Evolutionary conservation across 2,329 filamentous ascomycete species (phyloP).

Genomic region (Cercospora zeina): DNA sequence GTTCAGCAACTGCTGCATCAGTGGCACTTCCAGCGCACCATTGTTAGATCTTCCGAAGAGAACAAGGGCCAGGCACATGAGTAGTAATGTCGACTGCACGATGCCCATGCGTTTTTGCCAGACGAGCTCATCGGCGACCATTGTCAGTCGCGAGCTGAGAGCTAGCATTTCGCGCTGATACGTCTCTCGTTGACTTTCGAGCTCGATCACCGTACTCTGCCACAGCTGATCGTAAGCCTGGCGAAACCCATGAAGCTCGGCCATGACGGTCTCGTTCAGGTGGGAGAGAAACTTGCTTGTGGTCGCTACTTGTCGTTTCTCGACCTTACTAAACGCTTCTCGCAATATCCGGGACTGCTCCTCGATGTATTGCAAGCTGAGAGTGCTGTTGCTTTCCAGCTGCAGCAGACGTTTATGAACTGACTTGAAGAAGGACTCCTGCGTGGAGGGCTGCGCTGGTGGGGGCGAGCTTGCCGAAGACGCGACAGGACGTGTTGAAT

Average conservation of each 20-base stretch:
- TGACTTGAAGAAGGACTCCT: slow-evolving; percentile 97
- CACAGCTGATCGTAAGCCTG: slow-evolving; percentile 93
- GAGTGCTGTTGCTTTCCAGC: slow-evolving; percentile 86
- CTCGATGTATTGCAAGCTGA: slow-evolving; percentile 94
- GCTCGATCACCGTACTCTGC: slow-evolving; percentile 90
- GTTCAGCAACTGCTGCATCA: slow-evolving; percentile 49
- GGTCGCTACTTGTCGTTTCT: slow-evolving; percentile 83
- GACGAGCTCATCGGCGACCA: slow-evolving; percentile 88
- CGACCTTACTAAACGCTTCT: slow-evolving; percentile 80
- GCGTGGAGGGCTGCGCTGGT: slow-evolving; percentile 71
- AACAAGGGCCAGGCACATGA: slow-evolving; percentile 83
- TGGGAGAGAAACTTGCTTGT: slow-evolving; percentile 77
- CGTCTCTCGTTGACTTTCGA: slow-evolving; percentile 84
- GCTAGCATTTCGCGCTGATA: slow-evolving; percentile 81
- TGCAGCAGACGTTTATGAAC: slow-evolving; percentile 89
- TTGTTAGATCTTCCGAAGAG: slow-evolving; percentile 61
- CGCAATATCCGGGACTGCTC: slow-evolving; percentile 89
- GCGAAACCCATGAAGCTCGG: slow-evolving; percentile 74
- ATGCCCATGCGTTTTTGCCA: slow-evolving; percentile 89
- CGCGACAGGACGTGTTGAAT: slow-evolving; percentile 13
- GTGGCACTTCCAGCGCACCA: slow-evolving; percentile 45
- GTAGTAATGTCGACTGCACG: slow-evolving; percentile 80
- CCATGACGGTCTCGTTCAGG: slow-evolving; percentile 83
- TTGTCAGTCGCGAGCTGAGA: slow-evolving; percentile 73
- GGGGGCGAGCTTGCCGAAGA: slow-evolving; percentile 34